Evolutionary conservation across 805 yeast species (phyloP).

Genomic region (Metschnikowia orientalis): DNA sequence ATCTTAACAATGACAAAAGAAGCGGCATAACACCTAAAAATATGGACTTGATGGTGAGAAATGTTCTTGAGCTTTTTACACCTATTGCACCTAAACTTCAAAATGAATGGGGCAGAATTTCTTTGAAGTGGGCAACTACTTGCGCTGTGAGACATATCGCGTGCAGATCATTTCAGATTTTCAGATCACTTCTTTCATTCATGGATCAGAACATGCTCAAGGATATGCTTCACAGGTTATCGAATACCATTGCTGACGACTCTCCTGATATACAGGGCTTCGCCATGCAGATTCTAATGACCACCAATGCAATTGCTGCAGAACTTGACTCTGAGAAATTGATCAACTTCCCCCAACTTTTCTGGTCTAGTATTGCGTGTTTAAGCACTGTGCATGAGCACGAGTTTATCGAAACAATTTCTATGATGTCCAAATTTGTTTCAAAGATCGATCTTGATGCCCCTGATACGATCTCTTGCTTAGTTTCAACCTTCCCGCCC

Average conservation of each 20-base stretch:
- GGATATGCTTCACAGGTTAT: slow-evolving; percentile 89
- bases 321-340: slow-evolving; percentile 74
- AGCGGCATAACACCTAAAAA: slow-evolving; percentile 80
- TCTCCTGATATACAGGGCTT: slow-evolving; percentile 91
- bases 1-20: slow-evolving; percentile 63
- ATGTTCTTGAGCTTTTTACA: slow-evolving; percentile 54
- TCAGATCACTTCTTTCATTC: slow-evolving; percentile 75
- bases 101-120: slow-evolving; percentile 77
- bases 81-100: slow-evolving; percentile 51
- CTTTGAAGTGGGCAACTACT: slow-evolving; percentile 92
- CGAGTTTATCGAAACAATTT: slow-evolving; percentile 83
- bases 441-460: slow-evolving; percentile 84
- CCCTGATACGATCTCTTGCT: slow-evolving; percentile 76
- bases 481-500: slow-evolving; percentile 84
- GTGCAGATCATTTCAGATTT: slow-evolving; percentile 91
- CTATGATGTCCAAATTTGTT: slow-evolving; percentile 76
- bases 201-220: slow-evolving; percentile 84
- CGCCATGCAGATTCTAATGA: slow-evolving; percentile 95
- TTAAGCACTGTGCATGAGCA: slow-evolving; percentile 86
- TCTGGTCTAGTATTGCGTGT: slow-evolving; percentile 94
- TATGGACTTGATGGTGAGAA: slow-evolving; percentile 73
- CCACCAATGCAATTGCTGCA: slow-evolving; percentile 86
- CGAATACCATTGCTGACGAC: slow-evolving; percentile 89
- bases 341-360: slow-evolving; percentile 85
- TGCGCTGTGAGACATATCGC: slow-evolving; percentile 97